phyloP scores from a whole-genome alignment of 2,329 filamentous ascomycete species.

The Fusarium hainanense region DNA sequence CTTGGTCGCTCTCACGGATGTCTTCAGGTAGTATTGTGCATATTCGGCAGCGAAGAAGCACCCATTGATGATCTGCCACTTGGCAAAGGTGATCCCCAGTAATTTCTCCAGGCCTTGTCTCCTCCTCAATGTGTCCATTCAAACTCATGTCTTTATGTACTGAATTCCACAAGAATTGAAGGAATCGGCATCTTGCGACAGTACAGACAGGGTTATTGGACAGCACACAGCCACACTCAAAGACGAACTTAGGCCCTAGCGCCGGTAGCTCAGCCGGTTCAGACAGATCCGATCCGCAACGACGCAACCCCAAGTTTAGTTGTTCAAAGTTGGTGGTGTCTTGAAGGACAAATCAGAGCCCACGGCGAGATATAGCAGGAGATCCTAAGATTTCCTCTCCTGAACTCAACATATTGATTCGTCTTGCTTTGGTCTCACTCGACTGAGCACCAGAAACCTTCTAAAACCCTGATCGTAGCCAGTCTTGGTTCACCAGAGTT shows the following conservation, averaged over 20 bases:
- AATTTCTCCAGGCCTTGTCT: conserved; percentile 32
- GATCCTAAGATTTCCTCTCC: conserved; percentile 3
- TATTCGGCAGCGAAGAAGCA: conserved; percentile 14
- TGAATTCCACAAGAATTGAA: conserved; percentile 8
- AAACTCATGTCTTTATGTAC: background rate
- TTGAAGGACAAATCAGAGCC: conserved; percentile 34
- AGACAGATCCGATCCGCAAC: conserved; percentile 36
- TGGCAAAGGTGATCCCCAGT: conserved; percentile 36
- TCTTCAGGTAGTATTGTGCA: conserved; percentile 9
- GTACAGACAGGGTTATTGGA: conserved; percentile 27
- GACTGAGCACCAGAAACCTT: background rate
- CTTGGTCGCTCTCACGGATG: background rate
- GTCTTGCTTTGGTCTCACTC: background rate
- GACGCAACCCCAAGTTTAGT: conserved; percentile 26
- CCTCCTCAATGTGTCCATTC: conserved; percentile 6
- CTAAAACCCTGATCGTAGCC: background rate
- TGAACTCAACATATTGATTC: conserved; percentile 13
- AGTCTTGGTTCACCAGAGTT: conserved; percentile 24
- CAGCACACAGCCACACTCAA: conserved; percentile 8
- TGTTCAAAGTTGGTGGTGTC: conserved; percentile 18
- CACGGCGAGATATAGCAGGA: background rate
- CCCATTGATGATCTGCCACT: conserved; percentile 42
- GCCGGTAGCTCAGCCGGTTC: conserved; percentile 32
- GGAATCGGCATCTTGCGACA: conserved; percentile 23
- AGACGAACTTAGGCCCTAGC: conserved; percentile 22